Evolutionary conservation across 2,329 filamentous ascomycete genomes (phyloP).

Genomic region (Aspergillus spinulosporus): DNA sequence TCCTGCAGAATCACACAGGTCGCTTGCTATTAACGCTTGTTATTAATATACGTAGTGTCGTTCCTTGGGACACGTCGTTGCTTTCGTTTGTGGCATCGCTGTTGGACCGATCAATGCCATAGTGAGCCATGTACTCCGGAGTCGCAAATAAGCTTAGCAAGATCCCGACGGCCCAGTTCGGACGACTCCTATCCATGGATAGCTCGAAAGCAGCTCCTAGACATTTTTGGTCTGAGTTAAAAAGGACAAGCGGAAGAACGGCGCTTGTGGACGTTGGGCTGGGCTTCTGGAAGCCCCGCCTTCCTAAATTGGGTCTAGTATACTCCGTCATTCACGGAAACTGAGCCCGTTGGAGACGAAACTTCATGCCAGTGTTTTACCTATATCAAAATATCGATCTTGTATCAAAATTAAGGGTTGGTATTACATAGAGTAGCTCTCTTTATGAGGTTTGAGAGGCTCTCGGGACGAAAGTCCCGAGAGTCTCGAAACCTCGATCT

Average conservation of each 20-base stretch:
- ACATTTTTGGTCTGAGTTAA: too few species aligned
- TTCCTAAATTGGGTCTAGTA: constrained; percentile 9
- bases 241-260: not conserved
- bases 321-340: not conserved
- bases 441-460: not conserved
- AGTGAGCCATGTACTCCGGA: too few species aligned
- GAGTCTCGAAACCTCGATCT: not conserved
- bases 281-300: constrained; percentile 6
- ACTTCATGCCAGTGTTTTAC: constrained; percentile 8
- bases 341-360: not conserved
- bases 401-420: constrained; percentile 2
- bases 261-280: constrained; percentile 1
- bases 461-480: not conserved
- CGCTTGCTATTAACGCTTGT: not conserved
- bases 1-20: constrained; percentile 12
- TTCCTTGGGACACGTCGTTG: constrained; percentile 8
- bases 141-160: not conserved
- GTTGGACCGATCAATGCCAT: not conserved
- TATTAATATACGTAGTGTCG: not conserved
- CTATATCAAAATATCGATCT: not conserved
- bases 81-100: constrained; percentile 1
- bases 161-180: too few species aligned
- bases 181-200: too few species aligned
- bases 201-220: too few species aligned
- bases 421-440: not conserved